These are phyloP conservation scores for Nakaseomyces bracarensis DNA, from an alignment of 1,139 yeast species.

Conservation along the genomic window DNA sequence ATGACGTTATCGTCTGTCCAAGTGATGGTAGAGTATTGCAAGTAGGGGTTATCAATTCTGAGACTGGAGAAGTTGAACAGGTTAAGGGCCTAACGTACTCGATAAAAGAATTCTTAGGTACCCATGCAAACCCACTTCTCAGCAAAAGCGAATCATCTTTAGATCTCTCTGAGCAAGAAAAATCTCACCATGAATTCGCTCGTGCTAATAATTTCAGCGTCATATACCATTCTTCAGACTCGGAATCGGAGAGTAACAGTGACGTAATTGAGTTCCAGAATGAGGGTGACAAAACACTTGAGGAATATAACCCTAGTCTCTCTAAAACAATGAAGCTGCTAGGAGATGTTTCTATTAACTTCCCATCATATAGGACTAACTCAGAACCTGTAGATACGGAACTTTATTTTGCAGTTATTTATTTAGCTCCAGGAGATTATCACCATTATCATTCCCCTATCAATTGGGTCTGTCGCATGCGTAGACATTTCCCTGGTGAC, in stretches of 20 bases:
- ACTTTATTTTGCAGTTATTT: constrained; percentile 82
- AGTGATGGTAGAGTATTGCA: constrained; percentile 89
- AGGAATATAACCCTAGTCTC: constrained; percentile 37
- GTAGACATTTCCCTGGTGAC: constrained; percentile 96
- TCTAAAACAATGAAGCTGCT: constrained; percentile 26
- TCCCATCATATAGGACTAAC: constrained; percentile 15
- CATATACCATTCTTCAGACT: constrained; percentile 4
- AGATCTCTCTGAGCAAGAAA: constrained; percentile 32
- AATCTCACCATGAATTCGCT: constrained; percentile 71
- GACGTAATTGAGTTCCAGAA: constrained; percentile 45
- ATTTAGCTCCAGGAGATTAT: constrained; percentile 96
- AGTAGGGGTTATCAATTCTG: constrained; percentile 62
- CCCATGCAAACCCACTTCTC: constrained; percentile 33
- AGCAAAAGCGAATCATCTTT: constrained; percentile 26
- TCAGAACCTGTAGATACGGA: constrained; percentile 39
- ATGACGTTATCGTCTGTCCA: constrained; percentile 69
- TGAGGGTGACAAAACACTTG: constrained; percentile 51
- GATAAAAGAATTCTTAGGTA: constrained; percentile 79
- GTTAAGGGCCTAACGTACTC: constrained; percentile 96
- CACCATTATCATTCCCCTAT: constrained; percentile 96
- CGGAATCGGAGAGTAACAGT: constrained; percentile 13
- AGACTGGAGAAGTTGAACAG: constrained; percentile 84
- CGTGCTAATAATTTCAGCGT: constrained; percentile 54
- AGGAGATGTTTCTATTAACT: constrained; percentile 24
- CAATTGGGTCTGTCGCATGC: constrained; percentile 87